Evolutionary conservation across 768 basidiomycete species (phyloP).

Genomic region (Mycena rebaudengoi): DNA sequence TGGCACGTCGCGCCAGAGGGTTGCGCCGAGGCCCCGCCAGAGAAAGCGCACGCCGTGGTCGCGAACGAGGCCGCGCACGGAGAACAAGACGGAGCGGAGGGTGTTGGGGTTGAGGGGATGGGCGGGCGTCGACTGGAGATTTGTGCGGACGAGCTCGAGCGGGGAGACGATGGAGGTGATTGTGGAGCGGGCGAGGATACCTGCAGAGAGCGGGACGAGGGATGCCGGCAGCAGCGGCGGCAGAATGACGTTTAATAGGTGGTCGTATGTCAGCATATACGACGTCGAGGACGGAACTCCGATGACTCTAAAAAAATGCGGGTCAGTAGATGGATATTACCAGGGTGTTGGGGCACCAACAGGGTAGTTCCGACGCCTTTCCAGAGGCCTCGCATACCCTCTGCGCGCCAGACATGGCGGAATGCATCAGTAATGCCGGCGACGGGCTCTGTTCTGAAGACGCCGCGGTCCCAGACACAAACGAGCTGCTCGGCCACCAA

Average conservation of each 20-base stretch:
- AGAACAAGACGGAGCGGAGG: slow-evolving; percentile 73
- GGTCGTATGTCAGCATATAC: slow-evolving; percentile 97
- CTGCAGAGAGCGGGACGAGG: slow-evolving; percentile 79
- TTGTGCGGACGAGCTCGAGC: slow-evolving; percentile 91
- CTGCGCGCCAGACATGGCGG: slow-evolving; percentile 78
- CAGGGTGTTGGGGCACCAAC: slow-evolving; percentile 56
- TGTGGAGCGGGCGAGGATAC: slow-evolving; percentile 81
- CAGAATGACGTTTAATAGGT: slow-evolving; percentile 71
- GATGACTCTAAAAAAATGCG: slow-evolving; percentile 65
- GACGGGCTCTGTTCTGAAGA: slow-evolving; percentile 75
- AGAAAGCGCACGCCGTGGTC: slow-evolving; percentile 73
- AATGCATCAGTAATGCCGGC: slow-evolving; percentile 90
- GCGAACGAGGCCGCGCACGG: slow-evolving; percentile 67
- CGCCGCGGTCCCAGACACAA: slow-evolving; percentile 81
- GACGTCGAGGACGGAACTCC: slow-evolving; percentile 91
- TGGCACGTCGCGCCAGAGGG: slow-evolving; percentile 96
- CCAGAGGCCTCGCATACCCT: slow-evolving; percentile 90
- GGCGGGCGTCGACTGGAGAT: slow-evolving; percentile 87
- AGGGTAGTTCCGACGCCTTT: slow-evolving; percentile 93
- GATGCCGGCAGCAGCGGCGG: slow-evolving; percentile 65
- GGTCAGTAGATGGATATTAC: slow-evolving; percentile 12
- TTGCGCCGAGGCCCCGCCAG: slow-evolving; percentile 92
- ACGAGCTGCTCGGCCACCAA: slow-evolving; percentile 70
- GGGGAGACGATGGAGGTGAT: slow-evolving; percentile 86
- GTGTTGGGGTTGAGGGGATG: slow-evolving; percentile 78